Base-by-base conservation (phyloP, 1,284 basidiomycete species). In the Rhodotorula sp. region DNA sequence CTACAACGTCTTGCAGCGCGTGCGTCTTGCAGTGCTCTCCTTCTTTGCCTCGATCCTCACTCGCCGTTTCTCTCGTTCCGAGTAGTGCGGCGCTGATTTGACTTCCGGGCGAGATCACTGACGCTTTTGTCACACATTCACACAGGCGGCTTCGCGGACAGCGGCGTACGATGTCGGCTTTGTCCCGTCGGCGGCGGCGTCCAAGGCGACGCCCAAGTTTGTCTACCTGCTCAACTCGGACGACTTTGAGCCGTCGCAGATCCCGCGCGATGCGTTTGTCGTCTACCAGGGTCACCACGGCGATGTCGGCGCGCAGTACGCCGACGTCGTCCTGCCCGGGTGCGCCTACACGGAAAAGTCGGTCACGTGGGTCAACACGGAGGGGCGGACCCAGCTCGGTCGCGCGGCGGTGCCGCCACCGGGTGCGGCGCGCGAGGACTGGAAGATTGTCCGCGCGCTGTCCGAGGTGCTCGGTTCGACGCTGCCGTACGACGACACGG, bases 241-340 rank as follows among this genome's bases (percentile, higher is more conserved):
- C 79, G 95, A 98, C 80, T 83, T 99, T 68, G 87, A 94, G 79
- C 90, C 93, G 57, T 87, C 89, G 69, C 87, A 88, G n/a, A 96
- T 99, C 74, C 95, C 96, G 45, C 84, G 88, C 73, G 88, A 95
- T 78, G 94, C 95, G 1, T 99, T 99, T 79, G 95, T 99, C 58
- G 95, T 99, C 22, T 99, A 99, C 83, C 96, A 99, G 81, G 96
- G 96, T 58, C 95, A 98, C 82, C 95, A 99, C 80, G 96, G 96
- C 80, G 96, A 99, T 80, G 85, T 93, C 56, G 95, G 96, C 62
- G 96, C 96, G 5, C 92, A 95, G 79, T 89, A 95, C 63, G 96
- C 96, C 26, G 95, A 99, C 80, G 94, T 99, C 69, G 93, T 91
- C 80, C 83, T 99, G 55, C 96, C 96, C 56, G 93, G 87, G 37